Conservation (phyloP, 768 basidiomycete genomes). For the Termitomyces titanicus region DNA sequence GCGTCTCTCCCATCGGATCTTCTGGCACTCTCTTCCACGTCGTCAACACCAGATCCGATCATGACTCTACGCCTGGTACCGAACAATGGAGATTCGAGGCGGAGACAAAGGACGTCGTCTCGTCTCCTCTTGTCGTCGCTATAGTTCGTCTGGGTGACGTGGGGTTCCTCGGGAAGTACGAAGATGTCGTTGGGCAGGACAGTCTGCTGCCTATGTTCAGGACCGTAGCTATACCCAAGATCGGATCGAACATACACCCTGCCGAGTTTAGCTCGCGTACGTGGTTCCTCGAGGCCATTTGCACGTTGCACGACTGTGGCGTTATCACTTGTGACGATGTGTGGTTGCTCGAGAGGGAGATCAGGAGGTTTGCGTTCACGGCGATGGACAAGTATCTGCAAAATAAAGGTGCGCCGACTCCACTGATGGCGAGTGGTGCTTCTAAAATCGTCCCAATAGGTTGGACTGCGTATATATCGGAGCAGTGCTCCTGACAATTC, state of each 20-base stretch:
- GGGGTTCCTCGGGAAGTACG: conserved; percentile 37
- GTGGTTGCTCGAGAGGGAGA: conserved; percentile 44
- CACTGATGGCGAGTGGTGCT: background rate
- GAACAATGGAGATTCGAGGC: conserved; percentile 37
- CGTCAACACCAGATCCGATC: conserved; percentile 26
- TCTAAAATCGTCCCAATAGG: conserved; percentile 14
- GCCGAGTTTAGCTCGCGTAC: conserved; percentile 41
- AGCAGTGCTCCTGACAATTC: conserved; percentile 23
- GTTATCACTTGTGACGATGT: conserved; percentile 46
- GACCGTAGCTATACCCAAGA: conserved; percentile 35
- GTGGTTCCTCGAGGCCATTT: conserved; percentile 48
- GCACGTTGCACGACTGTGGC: conserved; percentile 44
- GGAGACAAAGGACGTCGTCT: conserved; percentile 32
- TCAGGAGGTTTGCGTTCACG: conserved; percentile 40
- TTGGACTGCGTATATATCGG: conserved; percentile 29
- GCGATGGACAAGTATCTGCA: conserved; percentile 48
- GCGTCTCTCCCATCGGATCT: conserved; percentile 35
- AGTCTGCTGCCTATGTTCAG: conserved; percentile 40
- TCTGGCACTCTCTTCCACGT: conserved; percentile 43
- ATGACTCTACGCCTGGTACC: conserved; percentile 11
- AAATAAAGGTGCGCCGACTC: conserved; percentile 31
- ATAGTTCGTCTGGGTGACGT: conserved; percentile 41
- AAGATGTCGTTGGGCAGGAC: conserved; percentile 39
- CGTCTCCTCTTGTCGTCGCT: conserved; percentile 39
- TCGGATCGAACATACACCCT: conserved; percentile 21